Evolutionary conservation across 1,139 yeast genomes (phyloP), one percentile per base, ranked within the genome.

Genomic region (Pichia terricola): DNA sequence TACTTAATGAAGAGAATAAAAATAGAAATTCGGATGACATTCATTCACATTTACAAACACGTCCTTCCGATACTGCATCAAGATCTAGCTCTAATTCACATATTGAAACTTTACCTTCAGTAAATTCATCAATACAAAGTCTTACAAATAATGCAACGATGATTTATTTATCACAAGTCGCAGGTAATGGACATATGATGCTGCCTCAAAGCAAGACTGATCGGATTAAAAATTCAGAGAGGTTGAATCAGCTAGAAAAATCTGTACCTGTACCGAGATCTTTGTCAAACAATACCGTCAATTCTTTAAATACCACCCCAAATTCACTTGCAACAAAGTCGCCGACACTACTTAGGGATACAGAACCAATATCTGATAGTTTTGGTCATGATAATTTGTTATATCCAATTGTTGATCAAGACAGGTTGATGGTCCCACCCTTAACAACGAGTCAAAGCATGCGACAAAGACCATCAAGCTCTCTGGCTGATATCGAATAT

Each of bases 101-200:
- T 16, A 11, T 22, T n/a, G 11, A 22, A 7, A 22, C 11, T 22
- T 26, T 39, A 8, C 46, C 49, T 26, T 40, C 45, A 8, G 34
- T 40, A 2, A 43, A 40, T 27, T 40, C 44, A 4, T 43, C 49
- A n/a, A 40, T 47, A 27, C 50, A 47, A 37, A 40, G 34, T 37
- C 28, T 47, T 16, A 45, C 47, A 8, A 48, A 47, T 33, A 56
- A 59, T 42, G 55, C 62, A 10, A 85, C 89, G 0, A 65, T 83
- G 49, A 81, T 77, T 30, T 82, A 79, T 56, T 61, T 83, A 32
- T 89, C 91, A 3, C 79, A 79, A 50, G 85, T 87, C 0, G 89
- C 89, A 0, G 89, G 88, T 0, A 71, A 75, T 4, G 22, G 22
- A 16, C 22, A 16, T 16, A 16, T 16, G 22, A 78, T 81, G 28